phyloP scores from a whole-genome alignment of 2,329 filamentous ascomycete genomes.

The Biscogniauxia mediterranea region DNA sequence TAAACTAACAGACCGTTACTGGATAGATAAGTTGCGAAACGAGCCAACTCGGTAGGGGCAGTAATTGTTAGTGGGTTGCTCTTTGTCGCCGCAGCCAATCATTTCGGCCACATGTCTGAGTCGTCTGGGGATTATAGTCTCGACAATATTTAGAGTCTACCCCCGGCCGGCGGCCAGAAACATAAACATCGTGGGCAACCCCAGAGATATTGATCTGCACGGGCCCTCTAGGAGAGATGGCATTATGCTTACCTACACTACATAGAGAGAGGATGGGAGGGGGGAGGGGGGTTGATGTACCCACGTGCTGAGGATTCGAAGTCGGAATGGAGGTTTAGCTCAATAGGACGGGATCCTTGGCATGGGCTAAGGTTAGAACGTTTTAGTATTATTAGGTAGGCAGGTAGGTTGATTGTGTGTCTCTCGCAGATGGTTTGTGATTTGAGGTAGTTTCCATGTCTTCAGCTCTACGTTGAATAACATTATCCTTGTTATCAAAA shows the following conservation, averaged over 20 bases:
- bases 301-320: slow-evolving; percentile 24
- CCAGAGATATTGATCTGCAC: background rate
- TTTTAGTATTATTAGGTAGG: background rate
- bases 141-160: slow-evolving; percentile 2
- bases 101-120: slow-evolving; percentile 27
- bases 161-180: background rate
- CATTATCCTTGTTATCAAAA: too few species aligned
- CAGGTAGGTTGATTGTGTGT: too few species aligned
- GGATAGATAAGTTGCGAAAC: background rate
- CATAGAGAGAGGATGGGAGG: too few species aligned
- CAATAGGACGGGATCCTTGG: slow-evolving; percentile 3
- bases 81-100: slow-evolving; percentile 25
- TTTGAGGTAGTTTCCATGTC: background rate
- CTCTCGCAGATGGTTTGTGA: background rate
- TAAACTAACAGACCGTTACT: background rate
- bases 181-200: background rate
- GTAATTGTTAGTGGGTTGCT: background rate
- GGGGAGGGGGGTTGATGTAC: too few species aligned
- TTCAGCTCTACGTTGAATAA: background rate
- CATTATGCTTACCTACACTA: too few species aligned
- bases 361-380: background rate
- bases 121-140: slow-evolving; percentile 10
- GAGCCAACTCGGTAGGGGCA: background rate
- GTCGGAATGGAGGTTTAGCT: slow-evolving; percentile 21
- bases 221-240: background rate